phyloP scores from a whole-genome alignment of 441 rosid genomes.

The Pelargonium myrrhifolium region DNA sequence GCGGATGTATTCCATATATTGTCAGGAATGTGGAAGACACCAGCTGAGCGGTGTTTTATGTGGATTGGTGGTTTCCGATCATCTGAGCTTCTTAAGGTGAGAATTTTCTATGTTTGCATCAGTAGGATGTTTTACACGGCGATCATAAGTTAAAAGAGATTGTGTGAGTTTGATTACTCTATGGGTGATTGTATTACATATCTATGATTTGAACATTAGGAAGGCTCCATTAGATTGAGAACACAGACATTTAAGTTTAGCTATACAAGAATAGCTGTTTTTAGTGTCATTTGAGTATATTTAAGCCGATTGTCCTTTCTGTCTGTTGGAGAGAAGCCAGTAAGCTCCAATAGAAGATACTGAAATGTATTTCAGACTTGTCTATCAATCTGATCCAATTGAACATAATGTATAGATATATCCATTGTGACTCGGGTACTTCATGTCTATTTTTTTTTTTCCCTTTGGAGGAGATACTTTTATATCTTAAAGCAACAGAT shows the following conservation, averaged over 20 bases:
- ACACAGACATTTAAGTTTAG: background rate
- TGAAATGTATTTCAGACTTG: background rate
- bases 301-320: background rate
- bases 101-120: constrained; percentile 1
- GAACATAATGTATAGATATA: background rate
- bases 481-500: background rate
- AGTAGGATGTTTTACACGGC: background rate
- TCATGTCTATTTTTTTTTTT: background rate
- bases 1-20: constrained; percentile 86
- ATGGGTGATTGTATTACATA: no score
- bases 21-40: constrained; percentile 97
- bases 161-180: background rate
- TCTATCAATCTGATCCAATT: background rate
- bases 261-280: background rate
- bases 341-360: background rate
- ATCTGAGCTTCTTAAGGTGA: constrained; percentile 75
- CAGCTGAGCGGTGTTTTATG: constrained; percentile 87
- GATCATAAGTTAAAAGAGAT: background rate
- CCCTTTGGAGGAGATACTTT: background rate
- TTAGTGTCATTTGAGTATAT: background rate
- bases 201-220: background rate
- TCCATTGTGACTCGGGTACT: background rate
- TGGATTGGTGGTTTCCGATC: constrained; percentile 95
- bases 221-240: background rate
- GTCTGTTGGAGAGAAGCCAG: no score